Percentiles rank a stretch among this genome's conserved stretches.
These are phyloP conservation scores for Aegilops tauschii DNA, from an alignment of 176 grass and related monocot species.

Conservation along the genomic window DNA sequence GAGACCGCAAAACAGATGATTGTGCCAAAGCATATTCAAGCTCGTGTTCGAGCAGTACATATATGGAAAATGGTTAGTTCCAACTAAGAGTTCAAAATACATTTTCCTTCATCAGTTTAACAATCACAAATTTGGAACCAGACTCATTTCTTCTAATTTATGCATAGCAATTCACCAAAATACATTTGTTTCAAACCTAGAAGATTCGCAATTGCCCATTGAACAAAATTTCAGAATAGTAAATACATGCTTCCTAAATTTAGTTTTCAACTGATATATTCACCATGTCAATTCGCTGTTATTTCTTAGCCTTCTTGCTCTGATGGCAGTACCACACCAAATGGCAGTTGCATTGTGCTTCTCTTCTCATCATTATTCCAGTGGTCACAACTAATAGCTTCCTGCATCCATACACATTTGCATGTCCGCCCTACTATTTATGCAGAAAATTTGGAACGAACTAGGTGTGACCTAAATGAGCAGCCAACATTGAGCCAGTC, in stretches of 20 bases:
- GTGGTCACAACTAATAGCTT: not conserved
- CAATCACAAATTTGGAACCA: not conserved
- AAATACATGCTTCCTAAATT: not conserved
- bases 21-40: not conserved
- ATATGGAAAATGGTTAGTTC: not conserved
- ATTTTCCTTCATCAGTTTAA: not conserved
- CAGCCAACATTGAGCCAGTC: not conserved
- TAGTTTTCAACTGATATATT: not conserved
- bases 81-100: not conserved
- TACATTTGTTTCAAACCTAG: constrained; percentile 1
- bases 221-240: not conserved
- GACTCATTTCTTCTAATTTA: not conserved
- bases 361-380: not conserved
- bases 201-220: not conserved
- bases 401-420: not conserved
- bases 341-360: not conserved
- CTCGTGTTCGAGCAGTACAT: not conserved
- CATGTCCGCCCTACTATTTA: not conserved
- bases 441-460: not conserved
- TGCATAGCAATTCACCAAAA: not conserved
- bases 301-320: not conserved
- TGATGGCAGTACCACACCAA: not conserved
- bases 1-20: constrained; percentile 9
- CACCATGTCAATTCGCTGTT: not conserved
- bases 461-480: not conserved